Evolutionary conservation across 495 filamentous ascomycete genomes (phyloP), one percentile per base, ranked within the genome.

Genomic region (Neurospora sp.): DNA sequence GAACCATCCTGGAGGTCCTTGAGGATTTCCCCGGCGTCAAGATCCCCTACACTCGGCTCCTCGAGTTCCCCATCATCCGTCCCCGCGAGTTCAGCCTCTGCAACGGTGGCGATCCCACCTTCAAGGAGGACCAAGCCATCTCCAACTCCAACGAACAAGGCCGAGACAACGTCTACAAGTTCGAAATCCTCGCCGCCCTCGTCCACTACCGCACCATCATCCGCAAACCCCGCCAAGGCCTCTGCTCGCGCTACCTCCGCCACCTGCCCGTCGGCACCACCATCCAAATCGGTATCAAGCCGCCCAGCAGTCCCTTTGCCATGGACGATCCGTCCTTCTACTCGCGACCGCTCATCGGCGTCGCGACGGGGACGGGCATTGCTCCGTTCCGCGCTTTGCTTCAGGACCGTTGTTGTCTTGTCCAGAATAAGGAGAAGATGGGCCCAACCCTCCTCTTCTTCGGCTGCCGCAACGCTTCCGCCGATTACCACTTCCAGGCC

Each of bases 121-220:
- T 37, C n/a, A 44, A 45, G 3, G 27, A 20, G 0, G 45, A 53
- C 20, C 45, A 14, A 22, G 45, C 27, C 20, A 53, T 27, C 9
- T 53, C 41, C 31, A 31, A 31, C 41, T 44, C 45, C 45, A 53
- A 53, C 20, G 1, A 16, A 20, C 42, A 45, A 45, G 39, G 39
- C 10, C 0, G 7, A 68, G 3, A 6, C 53, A 35, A 61, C 8
- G 53, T 61, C 14, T 61, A 61, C 2, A 84, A 82, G 14, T 85
- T 98, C 37, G 90, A 97, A 71, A 84, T 98, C 16, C 83, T 98
- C 27, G 89, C 93, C 16, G 96, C 96, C n/a, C 90, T 98, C 39
- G 94, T 97, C 61, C 93, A 94, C 75, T 98, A 97, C 79, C 87
- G 89, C 65, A 97, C 94, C 3, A 90, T 97, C 16, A 91, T 98